Evolutionary conservation across 371 early-diverging fungal species (phyloP), one percentile per base, ranked within the genome.

Genomic region (Mucor lusitanicus): DNA sequence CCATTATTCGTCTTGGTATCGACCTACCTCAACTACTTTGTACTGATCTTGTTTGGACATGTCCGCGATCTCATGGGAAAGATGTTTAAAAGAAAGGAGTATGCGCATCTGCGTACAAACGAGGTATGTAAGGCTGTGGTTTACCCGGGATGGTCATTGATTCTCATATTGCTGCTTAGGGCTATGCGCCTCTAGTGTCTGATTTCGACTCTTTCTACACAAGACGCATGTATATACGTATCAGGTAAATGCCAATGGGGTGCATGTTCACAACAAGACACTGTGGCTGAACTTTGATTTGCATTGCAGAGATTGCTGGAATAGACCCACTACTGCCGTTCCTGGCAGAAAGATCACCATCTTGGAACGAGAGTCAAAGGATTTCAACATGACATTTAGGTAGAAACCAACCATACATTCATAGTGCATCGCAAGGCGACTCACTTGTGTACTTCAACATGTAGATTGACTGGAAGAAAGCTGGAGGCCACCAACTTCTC

Each of bases 161-260:
- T 28, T 19, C 33, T 56, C 21, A 56, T 17, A 3, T 30, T 30
- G n/a, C 33, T 5, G 9, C 4, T 15, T 56, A 90, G 90, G 94
- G 96, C 21, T 90, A 91, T 83, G 96, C 98, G 23, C 94, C 99
- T 67, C 71, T 97, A 69, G 90, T 94, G 61, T 90, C 95, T 59
- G 96, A 96, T 75, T 95, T 99, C 85, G 96, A 99, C 73, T 96
- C 96, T 68, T 97, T 99, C 81, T 99, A 96, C 87, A 94, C 93
- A 61, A 87, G 99, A 64, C 91, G 97, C 60, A 83, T 99, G 65
- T 99, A 99, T 80, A 78, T 86, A 55, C 93, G 99, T 64, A 97
- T 99, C 69, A 88, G 84, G 84, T 82, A 82, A 53, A 32, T 19
- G n/a, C 15, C n/a, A 21, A 57, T 30, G 1, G 44, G 32, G 8